A percentile compares a stretch with the other conserved stretches of the same genome.
These are phyloP conservation scores for Bruguiera sexangula DNA, from an alignment of 345 rosid genomes.

Conservation along the genomic window DNA sequence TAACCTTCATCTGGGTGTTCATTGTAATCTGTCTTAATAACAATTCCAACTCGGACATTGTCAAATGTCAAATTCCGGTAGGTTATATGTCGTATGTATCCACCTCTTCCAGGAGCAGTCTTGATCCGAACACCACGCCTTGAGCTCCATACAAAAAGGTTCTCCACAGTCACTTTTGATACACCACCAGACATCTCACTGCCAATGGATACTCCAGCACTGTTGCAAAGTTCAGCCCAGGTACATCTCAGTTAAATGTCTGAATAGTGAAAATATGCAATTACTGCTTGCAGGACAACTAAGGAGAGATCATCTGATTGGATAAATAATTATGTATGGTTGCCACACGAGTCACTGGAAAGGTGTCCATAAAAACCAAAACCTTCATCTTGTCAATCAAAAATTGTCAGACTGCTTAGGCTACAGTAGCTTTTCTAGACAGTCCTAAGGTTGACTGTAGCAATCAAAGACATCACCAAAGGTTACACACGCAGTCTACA, in stretches of 20 bases:
- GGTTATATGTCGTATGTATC: slow-evolving; percentile 60
- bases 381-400: background rate
- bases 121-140: slow-evolving; percentile 92
- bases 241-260: slow-evolving; percentile 14
- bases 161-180: slow-evolving; percentile 74
- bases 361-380: background rate
- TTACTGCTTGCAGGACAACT: background rate
- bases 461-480: background rate
- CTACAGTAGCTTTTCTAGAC: background rate
- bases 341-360: background rate
- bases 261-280: slow-evolving; percentile 3
- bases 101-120: slow-evolving; percentile 96
- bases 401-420: background rate
- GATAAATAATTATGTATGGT: background rate
- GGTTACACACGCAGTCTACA: no score
- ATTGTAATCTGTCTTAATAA: slow-evolving; percentile 90
- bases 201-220: slow-evolving; percentile 95
- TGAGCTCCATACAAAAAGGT: slow-evolving; percentile 81
- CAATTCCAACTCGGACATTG: slow-evolving; percentile 78
- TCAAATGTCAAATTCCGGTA: slow-evolving; percentile 83
- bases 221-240: slow-evolving; percentile 40
- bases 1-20: slow-evolving; percentile 85
- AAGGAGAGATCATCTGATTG: background rate
- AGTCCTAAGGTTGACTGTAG: background rate
- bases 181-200: slow-evolving; percentile 99